phyloP scores from a whole-genome alignment of 495 filamentous ascomycete genomes.

The Terfezia boudieri region DNA sequence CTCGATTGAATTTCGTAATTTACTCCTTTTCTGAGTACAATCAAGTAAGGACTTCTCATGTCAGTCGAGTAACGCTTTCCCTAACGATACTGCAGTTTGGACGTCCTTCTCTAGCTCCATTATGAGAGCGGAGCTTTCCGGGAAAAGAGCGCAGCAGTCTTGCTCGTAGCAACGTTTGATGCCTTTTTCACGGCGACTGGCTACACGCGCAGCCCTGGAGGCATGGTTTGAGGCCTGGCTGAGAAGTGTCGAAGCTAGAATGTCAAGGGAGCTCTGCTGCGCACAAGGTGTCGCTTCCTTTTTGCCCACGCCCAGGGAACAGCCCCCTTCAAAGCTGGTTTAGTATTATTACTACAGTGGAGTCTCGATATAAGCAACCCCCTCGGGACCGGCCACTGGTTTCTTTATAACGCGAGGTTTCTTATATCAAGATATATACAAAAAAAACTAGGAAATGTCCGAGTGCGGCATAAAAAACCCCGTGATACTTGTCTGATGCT shows the following conservation, averaged over 20 bases:
- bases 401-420: no score
- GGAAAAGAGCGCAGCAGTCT: conserved; percentile 53
- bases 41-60: conserved; percentile 87
- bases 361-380: no score
- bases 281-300: no score
- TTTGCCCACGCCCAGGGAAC: no score
- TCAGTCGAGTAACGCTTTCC: conserved; percentile 77
- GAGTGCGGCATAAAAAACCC: no score
- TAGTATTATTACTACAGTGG: no score
- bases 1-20: conserved; percentile 43
- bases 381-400: no score
- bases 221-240: not conserved
- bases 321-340: no score
- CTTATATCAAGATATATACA: no score
- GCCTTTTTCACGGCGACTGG: not conserved
- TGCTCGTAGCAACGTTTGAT: conserved; percentile 63
- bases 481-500: no score
- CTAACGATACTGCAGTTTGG: conserved; percentile 58
- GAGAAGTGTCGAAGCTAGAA: not conserved
- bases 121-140: conserved; percentile 54
- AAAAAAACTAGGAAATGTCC: no score
- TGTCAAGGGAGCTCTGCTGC: not conserved
- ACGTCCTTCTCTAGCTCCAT: conserved; percentile 71
- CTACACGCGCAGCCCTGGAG: not conserved
- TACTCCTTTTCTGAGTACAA: conserved; percentile 56